Percentiles rank a stretch among this genome's conserved stretches.
These are phyloP conservation scores for Ustilago cynodontis DNA, from an alignment of 1,284 basidiomycete genomes.

Conservation along the genomic window DNA sequence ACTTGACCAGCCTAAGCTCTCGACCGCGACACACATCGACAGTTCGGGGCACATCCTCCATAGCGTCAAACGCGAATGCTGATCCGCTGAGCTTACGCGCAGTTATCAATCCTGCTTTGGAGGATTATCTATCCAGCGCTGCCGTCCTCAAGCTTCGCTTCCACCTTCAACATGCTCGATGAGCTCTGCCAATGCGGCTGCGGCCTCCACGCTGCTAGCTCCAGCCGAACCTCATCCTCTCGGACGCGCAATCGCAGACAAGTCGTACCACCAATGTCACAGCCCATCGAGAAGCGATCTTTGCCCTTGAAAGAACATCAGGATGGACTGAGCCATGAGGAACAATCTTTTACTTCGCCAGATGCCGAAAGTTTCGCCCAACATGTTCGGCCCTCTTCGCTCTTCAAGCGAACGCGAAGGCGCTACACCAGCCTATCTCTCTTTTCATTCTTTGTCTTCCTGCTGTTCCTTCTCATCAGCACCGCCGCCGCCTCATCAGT, in stretches of 20 bases:
- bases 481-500: not conserved
- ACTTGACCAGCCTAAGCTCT: not conserved
- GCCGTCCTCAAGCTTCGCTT: not conserved
- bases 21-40: too few species aligned
- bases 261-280: not conserved
- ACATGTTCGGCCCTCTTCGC: not conserved
- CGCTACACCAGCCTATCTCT: not conserved
- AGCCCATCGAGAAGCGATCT: not conserved
- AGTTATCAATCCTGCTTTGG: not conserved
- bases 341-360: not conserved
- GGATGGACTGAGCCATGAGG: not conserved
- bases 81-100: not conserved
- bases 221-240: slow-evolving; percentile 12
- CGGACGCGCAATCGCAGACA: not conserved
- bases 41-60: not conserved
- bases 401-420: not conserved
- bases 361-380: not conserved
- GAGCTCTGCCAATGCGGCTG: slow-evolving; percentile 30
- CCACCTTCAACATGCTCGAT: slow-evolving; percentile 17
- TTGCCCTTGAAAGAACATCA: not conserved
- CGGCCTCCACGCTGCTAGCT: slow-evolving; percentile 32
- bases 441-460: slow-evolving; percentile 4
- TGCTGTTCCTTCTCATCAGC: slow-evolving; percentile 12
- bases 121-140: slow-evolving; percentile 3
- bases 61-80: slow-evolving; percentile 4